Evolutionary conservation across 352 stramenopile genomes (phyloP), one percentile per base, ranked within the genome.

Genomic region (Pythium oligandrum): DNA sequence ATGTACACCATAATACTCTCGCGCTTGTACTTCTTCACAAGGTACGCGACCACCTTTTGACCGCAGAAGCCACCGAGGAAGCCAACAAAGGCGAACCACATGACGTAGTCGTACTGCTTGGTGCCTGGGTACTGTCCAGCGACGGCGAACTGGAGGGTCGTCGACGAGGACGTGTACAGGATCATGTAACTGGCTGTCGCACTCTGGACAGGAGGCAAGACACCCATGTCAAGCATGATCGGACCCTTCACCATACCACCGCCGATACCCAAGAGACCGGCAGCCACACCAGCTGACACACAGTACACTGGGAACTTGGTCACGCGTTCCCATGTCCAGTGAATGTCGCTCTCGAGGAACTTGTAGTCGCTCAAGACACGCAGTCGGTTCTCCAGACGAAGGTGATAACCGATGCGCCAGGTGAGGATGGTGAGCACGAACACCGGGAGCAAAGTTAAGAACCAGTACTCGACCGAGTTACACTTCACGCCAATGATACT

Each of bases 181-280:
- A 94, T 90, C 83, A 94, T 94, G 63, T 87, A 94, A 55, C 94
- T 97, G 37, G 91, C 93, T 2, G 95, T 98, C 26, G 93, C 93
- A 4, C 85, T 95, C 34, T 96, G 86, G 45, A 94, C 79, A 4
- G 71, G 63, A 1, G 83, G 83, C 31, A 98, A 68, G 31, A 99
- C 90, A 11, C 95, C 96, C 88, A 99, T 98, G 34, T 98, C 90
- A 1, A 99, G 83, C 96, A 99, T 98, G 49, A 99, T 83, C 1
- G 96, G 96, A 0, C 96, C 95, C 58, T 98, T 98, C 31, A 99
- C 93, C 72, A 99, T 98, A 42, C 96, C 96, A 40, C 96, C 97
- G 44, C 96, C 96, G 17, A 98, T 91, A 11, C 96, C 96, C 55
- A 99, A 87, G 39, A 99, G 76, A 10, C 96, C 96, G 9, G 95